Evolutionary conservation across 75 land plant genomes (phyloP), one percentile per base, ranked within the genome.

Genomic region (Cupressus sempervirens): DNA sequence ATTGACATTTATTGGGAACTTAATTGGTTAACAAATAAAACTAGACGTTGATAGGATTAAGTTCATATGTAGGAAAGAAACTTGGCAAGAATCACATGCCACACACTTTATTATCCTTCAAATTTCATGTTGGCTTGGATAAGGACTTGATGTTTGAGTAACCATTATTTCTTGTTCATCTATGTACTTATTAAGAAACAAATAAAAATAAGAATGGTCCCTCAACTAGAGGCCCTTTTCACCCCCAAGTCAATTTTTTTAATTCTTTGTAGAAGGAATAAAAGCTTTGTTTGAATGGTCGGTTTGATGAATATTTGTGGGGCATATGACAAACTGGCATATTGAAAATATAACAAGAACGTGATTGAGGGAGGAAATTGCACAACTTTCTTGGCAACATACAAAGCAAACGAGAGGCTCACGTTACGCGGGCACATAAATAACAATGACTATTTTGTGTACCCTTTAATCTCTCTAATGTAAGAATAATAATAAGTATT

Each of bases 31-130:
- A 0, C n/a, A 41, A 30, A 70, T 2, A 30, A 12, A 30, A 23
- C 67, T 23, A 20, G 73, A 70, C 30, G 73, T 70, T 30, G 73
- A 70, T 2, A 7, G 35, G 73, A 70, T 30, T n/a, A 67, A 2
- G 70, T 67, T 23, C 26, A 67, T 23, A 48, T 48, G 50, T 48
- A 70, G 73, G 11, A 30, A 70, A 30, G 73, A 70, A 70, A 70
- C 73, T 70, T 29, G 34, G 73, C 30, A 10, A 70, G 73, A 70
- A 70, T 70, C 73, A 70, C 73, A 70, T 70, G 73, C 72, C 72
- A 70, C 73, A 70, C 73, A 70, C 73, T 70, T 70, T 70, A 6
- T 2, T n/a, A 0, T 30, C 73, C 2, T 70, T 7, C 2, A 70
- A 7, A 70, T 7, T 30, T 70, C 23, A 70, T n/a, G 30, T 58